Base-by-base conservation (phyloP, 225 moss, liverwort and hornwort genomes). In the Pseudoscleropodium purum region DNA sequence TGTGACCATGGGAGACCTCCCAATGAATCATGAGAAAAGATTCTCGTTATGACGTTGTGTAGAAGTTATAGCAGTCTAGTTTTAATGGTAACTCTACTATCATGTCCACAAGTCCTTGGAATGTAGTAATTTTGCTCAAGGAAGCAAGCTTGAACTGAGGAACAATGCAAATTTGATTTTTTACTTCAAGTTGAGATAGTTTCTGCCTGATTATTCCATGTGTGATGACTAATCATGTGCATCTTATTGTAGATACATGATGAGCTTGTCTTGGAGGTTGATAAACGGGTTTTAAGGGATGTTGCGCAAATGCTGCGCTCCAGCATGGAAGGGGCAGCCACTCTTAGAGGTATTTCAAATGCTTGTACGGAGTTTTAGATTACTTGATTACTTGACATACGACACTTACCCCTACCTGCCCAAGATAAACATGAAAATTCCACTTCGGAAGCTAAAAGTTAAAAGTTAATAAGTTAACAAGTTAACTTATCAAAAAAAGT, bases 191-290 rank as follows among this genome's bases (percentile, higher is more conserved):
- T 27, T 69, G 43, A 85, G 56, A 36, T 86, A 74, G 41, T 82
- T 64, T 24, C 59, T 43, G 30, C 75, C 84, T 19, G 64, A 90
- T 73, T 20, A 36, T 79, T 39, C 45, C 75, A 80, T 3, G 3
- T 76, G 62, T 87, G 84, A 63, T 81, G 51, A 75, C 49, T 74
- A 79, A 65, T 66, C 39, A 24, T 66, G 45, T 57, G 65, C 65
- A 39, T 88, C 45, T 43, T n/a, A 70, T 68, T 26, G 61, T 91
- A 99, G 97, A 97, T 99, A 85, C 98, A 99, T 89, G 98, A 99
- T 89, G 98, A 99, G 91, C 92, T 99, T 78, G 93, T 99, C 68
- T 87, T 99, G 90, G 98, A 99, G 92, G 97, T 97, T 86, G 98
- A 99, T 82, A 93, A 92, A 88, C 86, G 84, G 67, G 93, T 95